Conservation (phyloP, 345 rosid species). For the Cardamine resedifolia region DNA sequence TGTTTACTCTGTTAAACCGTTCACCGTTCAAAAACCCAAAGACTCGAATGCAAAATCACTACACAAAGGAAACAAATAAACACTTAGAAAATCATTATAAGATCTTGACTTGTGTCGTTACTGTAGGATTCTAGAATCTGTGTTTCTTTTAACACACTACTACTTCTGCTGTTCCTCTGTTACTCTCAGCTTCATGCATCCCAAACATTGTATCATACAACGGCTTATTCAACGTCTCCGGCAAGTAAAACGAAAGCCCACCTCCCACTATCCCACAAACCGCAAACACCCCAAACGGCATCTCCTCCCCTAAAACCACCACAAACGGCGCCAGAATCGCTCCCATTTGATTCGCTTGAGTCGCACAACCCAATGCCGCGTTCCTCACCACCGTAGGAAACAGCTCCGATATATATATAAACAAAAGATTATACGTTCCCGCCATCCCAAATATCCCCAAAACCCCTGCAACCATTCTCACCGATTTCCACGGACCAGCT, state of each 20-base stretch:
- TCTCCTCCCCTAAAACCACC: conserved; percentile 68
- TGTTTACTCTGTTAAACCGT: neutral
- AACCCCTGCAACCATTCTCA: conserved; percentile 68
- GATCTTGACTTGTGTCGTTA: neutral
- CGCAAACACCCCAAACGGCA: conserved; percentile 73
- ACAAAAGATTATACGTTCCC: conserved; percentile 77
- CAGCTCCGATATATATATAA: conserved; percentile 80
- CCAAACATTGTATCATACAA: conserved; percentile 86
- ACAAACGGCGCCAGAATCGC: conserved; percentile 88
- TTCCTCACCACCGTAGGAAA: conserved; percentile 94
- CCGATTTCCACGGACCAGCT: conserved; percentile 59
- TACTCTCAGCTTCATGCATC: conserved; percentile 58
- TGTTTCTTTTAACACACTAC: conserved; percentile 26
- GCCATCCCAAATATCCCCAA: conserved; percentile 90
- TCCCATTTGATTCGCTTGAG: conserved; percentile 86
- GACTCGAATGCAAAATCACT: conserved; percentile 8
- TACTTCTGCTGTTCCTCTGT: conserved; percentile 28
- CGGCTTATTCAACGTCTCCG: conserved; percentile 82
- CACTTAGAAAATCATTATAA: no score
- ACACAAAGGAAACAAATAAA: conserved; percentile 15
- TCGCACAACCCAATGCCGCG: conserved; percentile 79
- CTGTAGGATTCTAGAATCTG: neutral
- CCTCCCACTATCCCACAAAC: conserved; percentile 70
- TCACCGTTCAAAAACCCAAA: conserved; percentile 4
- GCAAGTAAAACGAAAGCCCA: conserved; percentile 68